Base-by-base conservation (phyloP, 2,329 filamentous ascomycete species). In the Colletotrichum kahawae region DNA sequence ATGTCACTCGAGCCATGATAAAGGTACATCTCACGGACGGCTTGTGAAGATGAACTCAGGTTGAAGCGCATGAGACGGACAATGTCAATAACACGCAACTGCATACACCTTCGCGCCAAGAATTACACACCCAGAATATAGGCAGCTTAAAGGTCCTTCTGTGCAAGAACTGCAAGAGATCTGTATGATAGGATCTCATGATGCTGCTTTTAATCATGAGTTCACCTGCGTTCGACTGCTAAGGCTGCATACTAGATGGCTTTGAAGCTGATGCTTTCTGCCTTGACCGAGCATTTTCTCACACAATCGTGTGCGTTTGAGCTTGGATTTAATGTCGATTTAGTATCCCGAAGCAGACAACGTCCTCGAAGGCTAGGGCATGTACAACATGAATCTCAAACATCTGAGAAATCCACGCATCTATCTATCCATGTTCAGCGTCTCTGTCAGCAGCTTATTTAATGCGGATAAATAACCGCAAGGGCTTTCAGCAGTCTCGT, bases 111-210 rank as follows among this genome's bases (percentile, higher is more conserved):
- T 48, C 43, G n/a, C 1, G n/a, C 43, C n/a, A 21, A 48, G 43
- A 48, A 0, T 18, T 13, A 21, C 1, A n/a, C 38, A 10, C 16
- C 4, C 18, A 43, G 0, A 43, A 43, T 10, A n/a, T 16, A 43
- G 2, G 3, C 38, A 43, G 8, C 18, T 43, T 16, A 43, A 43
- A 43, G 18, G 10, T 2, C 8, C 18, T 5, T 4, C 8, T 18
- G 38, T n/a, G 38, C 16, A 10, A 43, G 9, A 0, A 43, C 8
- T n/a, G 38, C 38, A 18, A 0, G 38, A 43, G 5, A 43, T 43
- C 0, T 0, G 18, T 2, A 10, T n/a, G 38, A 6, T 43, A 18
- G 38, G 0, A 6, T n/a, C 16, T 10, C 38, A 43, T 10, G 0
- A n/a, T 1, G 0, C 38, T 10, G 38, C 16, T n/a, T 8, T n/a